A percentile compares a stretch with the other conserved stretches of the same genome.
Evolutionary conservation across 192 early-diverging fungal genomes (phyloP).

Genomic region (Powellomyces hirtus): DNA sequence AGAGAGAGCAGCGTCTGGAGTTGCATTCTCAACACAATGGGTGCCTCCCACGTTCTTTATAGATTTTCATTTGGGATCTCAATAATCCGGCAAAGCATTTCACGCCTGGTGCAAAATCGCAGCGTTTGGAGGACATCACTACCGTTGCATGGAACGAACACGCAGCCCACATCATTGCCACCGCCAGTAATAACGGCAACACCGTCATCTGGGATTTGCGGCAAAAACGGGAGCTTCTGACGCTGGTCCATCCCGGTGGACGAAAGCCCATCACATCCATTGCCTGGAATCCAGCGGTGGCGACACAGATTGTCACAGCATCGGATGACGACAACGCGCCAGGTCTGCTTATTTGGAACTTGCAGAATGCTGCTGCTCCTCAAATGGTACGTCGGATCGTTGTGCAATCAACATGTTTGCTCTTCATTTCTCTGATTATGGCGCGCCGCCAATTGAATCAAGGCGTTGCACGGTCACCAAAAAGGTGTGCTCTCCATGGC

Average conservation of each 20-base stretch:
- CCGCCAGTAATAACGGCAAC: constrained; percentile 84
- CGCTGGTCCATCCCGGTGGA: constrained; percentile 62
- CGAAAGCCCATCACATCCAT: constrained; percentile 77
- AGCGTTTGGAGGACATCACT: constrained; percentile 85
- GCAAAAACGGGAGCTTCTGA: constrained; percentile 79
- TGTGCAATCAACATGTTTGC: not conserved
- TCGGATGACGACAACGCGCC: constrained; percentile 91
- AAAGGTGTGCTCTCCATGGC: constrained; percentile 89
- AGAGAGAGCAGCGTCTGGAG: too few species aligned
- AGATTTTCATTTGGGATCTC: constrained; percentile 96
- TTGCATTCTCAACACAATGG: too few species aligned
- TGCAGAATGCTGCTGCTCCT: constrained; percentile 92
- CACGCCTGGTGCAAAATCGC: constrained; percentile 79
- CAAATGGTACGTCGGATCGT: constrained; percentile 48
- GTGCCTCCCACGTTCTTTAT: not conserved
- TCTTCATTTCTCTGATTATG: too few species aligned
- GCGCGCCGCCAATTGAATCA: not conserved
- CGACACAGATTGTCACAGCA: constrained; percentile 91
- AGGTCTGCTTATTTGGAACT: constrained; percentile 89
- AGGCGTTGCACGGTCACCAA: constrained; percentile 77
- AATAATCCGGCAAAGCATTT: constrained; percentile 83
- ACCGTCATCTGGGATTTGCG: constrained; percentile 97
- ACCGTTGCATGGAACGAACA: constrained; percentile 90
- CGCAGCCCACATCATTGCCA: constrained; percentile 89
- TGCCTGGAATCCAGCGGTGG: constrained; percentile 87